A percentile compares a stretch with the other conserved stretches of the same genome.
These are phyloP conservation scores for Ceriops decandra DNA, from an alignment of 345 rosid species.

Conservation along the genomic window DNA sequence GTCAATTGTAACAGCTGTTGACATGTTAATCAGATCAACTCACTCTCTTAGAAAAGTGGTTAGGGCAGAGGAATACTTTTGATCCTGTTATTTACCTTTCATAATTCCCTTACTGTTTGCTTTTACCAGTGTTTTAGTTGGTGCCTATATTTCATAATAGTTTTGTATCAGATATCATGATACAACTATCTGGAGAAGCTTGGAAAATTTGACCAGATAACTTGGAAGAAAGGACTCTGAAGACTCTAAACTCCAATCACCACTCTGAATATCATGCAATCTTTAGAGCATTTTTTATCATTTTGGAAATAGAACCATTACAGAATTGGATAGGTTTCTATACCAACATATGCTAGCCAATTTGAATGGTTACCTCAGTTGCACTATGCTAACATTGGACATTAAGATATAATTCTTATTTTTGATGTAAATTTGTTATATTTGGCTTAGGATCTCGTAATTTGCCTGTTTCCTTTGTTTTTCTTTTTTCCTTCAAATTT, in stretches of 20 bases:
- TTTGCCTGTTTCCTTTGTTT: slow-evolving; percentile 12
- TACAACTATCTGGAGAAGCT: background rate
- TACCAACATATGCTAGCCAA: too few species aligned
- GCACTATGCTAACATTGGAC: too few species aligned
- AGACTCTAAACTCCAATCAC: background rate
- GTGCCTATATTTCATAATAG: background rate
- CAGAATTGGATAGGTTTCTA: too few species aligned
- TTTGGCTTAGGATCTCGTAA: background rate
- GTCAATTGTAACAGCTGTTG: too few species aligned
- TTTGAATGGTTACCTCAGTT: too few species aligned
- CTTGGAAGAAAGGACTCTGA: background rate
- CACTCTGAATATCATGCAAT: background rate
- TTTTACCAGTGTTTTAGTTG: background rate
- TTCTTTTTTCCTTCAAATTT: background rate
- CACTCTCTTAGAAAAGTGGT: too few species aligned
- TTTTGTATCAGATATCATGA: background rate
- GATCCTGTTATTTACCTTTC: too few species aligned
- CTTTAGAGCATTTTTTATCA: background rate
- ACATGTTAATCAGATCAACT: too few species aligned
- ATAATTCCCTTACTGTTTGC: too few species aligned
- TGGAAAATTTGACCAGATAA: background rate
- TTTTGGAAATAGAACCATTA: background rate
- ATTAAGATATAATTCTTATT: too few species aligned
- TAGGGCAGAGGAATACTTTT: too few species aligned
- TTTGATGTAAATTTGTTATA: background rate